Evolutionary conservation across 164 flowering plant species (phyloP).

Genomic region (Annona cherimola): DNA sequence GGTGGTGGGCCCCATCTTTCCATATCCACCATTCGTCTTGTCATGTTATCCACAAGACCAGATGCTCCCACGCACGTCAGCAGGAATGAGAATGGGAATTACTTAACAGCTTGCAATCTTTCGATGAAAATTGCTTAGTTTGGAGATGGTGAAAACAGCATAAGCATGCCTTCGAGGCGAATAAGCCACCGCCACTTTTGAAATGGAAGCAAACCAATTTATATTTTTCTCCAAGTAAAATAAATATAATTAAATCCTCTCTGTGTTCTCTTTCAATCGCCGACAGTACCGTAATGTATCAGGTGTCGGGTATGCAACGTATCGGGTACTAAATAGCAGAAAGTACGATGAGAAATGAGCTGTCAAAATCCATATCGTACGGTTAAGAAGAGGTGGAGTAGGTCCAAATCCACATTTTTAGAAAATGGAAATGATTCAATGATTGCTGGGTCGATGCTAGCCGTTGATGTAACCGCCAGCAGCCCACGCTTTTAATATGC

Average conservation of each 20-base stretch:
- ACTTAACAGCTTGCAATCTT: not conserved
- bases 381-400: not conserved
- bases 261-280: not conserved
- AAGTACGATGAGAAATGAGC: not conserved
- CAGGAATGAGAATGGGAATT: too few relatives aligned
- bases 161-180: not conserved
- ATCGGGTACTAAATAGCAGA: not conserved
- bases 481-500: not conserved
- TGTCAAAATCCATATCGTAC: slow-evolving; percentile 1
- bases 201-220: not conserved
- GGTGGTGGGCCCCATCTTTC: not conserved
- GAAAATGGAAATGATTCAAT: not conserved
- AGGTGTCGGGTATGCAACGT: not conserved
- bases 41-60: not conserved
- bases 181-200: not conserved
- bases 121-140: not conserved
- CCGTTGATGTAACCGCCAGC: slow-evolving; percentile 4
- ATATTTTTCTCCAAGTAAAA: too few relatives aligned
- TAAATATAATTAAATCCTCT: too few relatives aligned
- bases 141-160: not conserved
- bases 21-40: not conserved
- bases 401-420: not conserved
- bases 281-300: not conserved
- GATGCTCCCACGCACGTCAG: too few relatives aligned
- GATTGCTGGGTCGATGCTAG: slow-evolving; percentile 1